Conservation (phyloP, 2,329 filamentous ascomycete species). For the Aureobasidium uvarum region DNA sequence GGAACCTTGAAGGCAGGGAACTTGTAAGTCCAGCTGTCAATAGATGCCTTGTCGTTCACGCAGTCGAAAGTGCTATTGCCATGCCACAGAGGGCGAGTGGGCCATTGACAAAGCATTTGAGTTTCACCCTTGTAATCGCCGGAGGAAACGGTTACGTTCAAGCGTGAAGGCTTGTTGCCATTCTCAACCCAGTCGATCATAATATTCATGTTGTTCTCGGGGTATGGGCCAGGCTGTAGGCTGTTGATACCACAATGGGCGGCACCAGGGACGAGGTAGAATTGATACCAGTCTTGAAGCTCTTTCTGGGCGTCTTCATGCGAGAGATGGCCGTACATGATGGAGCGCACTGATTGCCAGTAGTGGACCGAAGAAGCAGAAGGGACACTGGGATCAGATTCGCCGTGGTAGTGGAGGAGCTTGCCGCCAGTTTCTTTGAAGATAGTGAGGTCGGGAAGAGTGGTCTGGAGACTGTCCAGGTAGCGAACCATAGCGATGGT, state of each 20-base stretch:
- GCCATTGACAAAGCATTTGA: conserved; percentile 46
- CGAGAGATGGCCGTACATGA: conserved; percentile 45
- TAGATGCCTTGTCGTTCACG: conserved; percentile 41
- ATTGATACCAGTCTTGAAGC: conserved; percentile 54
- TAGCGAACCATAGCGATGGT: conserved; percentile 50
- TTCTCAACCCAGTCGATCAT: conserved; percentile 57
- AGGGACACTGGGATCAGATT: conserved; percentile 55
- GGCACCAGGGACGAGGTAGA: conserved; percentile 56
- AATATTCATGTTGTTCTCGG: conserved; percentile 47
- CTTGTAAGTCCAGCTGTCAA: conserved; percentile 44
- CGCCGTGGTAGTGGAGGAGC: conserved; percentile 59
- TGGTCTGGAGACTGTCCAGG: conserved; percentile 54
- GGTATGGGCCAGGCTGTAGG: conserved; percentile 42
- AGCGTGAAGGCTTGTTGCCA: conserved; percentile 44
- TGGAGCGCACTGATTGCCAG: conserved; percentile 52
- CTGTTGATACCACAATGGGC: conserved; percentile 52
- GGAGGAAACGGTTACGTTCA: conserved; percentile 44
- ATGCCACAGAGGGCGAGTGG: conserved; percentile 45
- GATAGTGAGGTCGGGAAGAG: conserved; percentile 52
- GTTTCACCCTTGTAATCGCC: conserved; percentile 37
- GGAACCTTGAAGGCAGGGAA: conserved; percentile 44
- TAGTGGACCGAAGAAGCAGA: conserved; percentile 56
- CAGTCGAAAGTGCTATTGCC: conserved; percentile 41
- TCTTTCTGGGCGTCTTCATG: conserved; percentile 31
- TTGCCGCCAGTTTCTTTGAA: conserved; percentile 55